Base-by-base conservation (phyloP, 2,329 filamentous ascomycete genomes). In the Pseudogymnoascus sp. region DNA sequence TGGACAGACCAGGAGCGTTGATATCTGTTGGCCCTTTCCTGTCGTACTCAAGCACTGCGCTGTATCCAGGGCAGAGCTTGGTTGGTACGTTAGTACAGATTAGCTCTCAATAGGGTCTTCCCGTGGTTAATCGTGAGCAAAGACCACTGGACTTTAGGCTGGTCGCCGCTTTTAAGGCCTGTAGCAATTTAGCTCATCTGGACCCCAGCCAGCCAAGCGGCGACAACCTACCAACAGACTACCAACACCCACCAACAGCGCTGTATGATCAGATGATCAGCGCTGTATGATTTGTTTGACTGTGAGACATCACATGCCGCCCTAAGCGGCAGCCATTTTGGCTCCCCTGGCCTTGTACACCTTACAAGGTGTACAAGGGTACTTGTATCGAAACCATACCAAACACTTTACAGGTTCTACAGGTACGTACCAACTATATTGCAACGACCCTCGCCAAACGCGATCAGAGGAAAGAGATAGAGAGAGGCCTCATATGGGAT, bases 71-170 rank as follows among this genome's bases (percentile, higher is more conserved):
- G 29, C 49, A 55, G 49, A 55, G 49, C 49, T 55, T 55, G 5
- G 49, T 33, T 55, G 33, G 49, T 33, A 33, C 49, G n/a, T 55
- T 33, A 55, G 49, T 31, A 52, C 45, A 16, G 23, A 29, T 52
- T 52, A 52, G 45, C 45, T 52, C 45, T 16, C n/a, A 55, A 55
- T 55, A 55, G 49, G 49, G 49, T 55, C 49, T 55, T 55, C 49
- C 49, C 49, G 49, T 55, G 49, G n/a, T 21, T 19, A 55, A 33
- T 55, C 45, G 49, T 55, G 49, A 19, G 49, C 49, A 55, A 55
- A 55, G 49, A 55, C 49, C 49, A 55, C 29, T 11, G 14, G 49
- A 12, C 49, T 16, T 55, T 55, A 55, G 49, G 10, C 1, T 1
- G n/a, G n/a, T 55, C 29, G 49, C 49, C 16, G 49, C 49, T 55